Conservation (phyloP, 441 rosid genomes). For the Croton laevigatus region DNA sequence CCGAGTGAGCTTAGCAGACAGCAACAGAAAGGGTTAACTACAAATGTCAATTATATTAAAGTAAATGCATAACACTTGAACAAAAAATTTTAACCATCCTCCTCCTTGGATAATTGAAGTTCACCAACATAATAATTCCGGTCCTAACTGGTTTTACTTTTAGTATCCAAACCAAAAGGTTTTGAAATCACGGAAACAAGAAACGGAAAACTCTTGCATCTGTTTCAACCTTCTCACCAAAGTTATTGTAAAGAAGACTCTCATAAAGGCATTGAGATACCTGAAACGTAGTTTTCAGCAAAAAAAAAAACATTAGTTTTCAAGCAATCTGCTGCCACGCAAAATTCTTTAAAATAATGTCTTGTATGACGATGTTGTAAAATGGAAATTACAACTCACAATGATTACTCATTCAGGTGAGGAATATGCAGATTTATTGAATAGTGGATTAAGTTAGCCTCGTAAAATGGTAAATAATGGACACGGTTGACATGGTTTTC, state of each 20-base stretch:
- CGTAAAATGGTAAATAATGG: too few species aligned
- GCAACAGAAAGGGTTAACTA: background rate
- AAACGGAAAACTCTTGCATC: constrained; percentile 4
- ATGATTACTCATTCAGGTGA: background rate
- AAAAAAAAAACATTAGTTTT: background rate
- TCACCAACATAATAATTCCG: background rate
- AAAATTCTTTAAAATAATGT: background rate
- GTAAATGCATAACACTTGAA: background rate
- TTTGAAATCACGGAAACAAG: background rate
- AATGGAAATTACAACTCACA: background rate
- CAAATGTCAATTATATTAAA: background rate
- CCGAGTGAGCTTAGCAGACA: background rate
- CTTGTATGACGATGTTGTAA: background rate
- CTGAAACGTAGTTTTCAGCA: constrained; percentile 24
- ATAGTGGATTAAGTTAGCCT: background rate
- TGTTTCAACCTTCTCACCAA: constrained; percentile 11
- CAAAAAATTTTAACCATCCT: constrained; percentile 15
- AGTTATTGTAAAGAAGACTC: constrained; percentile 10
- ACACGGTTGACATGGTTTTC: background rate
- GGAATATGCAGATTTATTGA: background rate
- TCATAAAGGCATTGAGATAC: constrained; percentile 54
- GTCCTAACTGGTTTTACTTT: background rate
- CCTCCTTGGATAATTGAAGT: background rate
- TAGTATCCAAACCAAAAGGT: constrained; percentile 1
- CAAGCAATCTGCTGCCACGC: background rate